Base-by-base conservation (phyloP, 352 stramenopile genomes). In the Halophytophthora polymorphica region DNA sequence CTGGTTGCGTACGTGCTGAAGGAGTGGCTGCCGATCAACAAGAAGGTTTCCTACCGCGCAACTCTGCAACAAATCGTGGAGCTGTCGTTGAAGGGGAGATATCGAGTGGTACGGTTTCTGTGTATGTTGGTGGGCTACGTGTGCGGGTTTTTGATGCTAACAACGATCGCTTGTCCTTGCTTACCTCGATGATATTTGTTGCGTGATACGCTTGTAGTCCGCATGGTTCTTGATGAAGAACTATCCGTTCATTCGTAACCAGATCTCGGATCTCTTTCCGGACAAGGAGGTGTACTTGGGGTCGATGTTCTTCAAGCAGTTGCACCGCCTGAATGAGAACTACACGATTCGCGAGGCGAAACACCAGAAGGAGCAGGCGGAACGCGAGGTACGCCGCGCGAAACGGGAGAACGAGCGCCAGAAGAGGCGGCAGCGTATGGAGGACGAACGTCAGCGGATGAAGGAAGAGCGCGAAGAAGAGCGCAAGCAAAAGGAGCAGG, bases 171-270 rank as follows among this genome's bases (percentile, higher is more conserved):
- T 22, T 3, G 25, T 18, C 17, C 17, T 21, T 45, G 47, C 21
- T 8, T 31, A 8, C 25, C 25, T 8, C 25, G 25, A 31, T 31
- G 25, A 31, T 31, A 8, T 8, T 31, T 31, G 25, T 31, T 31
- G 8, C 8, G 25, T 31, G 25, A 31, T 61, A 21, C 52, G 2
- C 28, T 46, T 61, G 28, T 38, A 91, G 80, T 86, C 83, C 19
- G 79, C 67, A 11, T 90, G 81, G 77, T 93, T 93, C 54, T 59
- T 93, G 42, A 81, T 91, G 58, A 84, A 90, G 34, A 91, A 93
- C 23, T 90, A 77, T 31, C 67, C 78, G 7, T 93, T 93, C 28
- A 87, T 93, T n/a, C 64, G 73, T 31, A 73, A 71, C 25, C 83
- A 93, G 51, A 87, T 93, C 34, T 86, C 48, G 31, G 85, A 89